Evolutionary conservation across 495 filamentous ascomycete genomes (phyloP).

Genomic region (Cryomyces antarcticus): DNA sequence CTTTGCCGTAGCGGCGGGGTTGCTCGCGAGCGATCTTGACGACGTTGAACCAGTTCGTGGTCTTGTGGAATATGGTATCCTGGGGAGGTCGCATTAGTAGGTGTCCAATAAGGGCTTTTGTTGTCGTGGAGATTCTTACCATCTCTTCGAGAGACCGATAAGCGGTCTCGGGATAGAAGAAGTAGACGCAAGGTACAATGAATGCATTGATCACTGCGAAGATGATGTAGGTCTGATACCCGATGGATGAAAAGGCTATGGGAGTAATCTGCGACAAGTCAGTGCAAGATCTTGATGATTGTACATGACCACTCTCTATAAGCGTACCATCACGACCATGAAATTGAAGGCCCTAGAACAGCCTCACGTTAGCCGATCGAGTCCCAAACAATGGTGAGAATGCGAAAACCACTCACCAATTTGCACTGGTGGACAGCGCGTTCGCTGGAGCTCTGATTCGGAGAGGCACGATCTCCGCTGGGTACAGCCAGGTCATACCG

Average conservation of each 20-base stretch:
- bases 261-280: slow-evolving; percentile 14
- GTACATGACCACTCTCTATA: neutral
- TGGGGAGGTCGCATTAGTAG: too few relatives aligned
- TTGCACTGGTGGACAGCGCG: slow-evolving; percentile 3
- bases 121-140: neutral
- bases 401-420: slow-evolving; percentile 1
- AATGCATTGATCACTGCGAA: slow-evolving; percentile 23
- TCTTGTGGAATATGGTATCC: slow-evolving; percentile 28
- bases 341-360: slow-evolving; percentile 9
- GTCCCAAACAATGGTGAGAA: too few relatives aligned
- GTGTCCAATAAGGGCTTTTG: too few relatives aligned
- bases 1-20: slow-evolving; percentile 48
- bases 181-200: slow-evolving; percentile 31
- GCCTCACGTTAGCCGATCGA: neutral
- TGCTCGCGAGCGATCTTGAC: slow-evolving; percentile 37
- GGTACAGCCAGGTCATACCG: slow-evolving; percentile 5
- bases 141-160: slow-evolving; percentile 39
- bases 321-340: slow-evolving; percentile 12
- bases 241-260: slow-evolving; percentile 11
- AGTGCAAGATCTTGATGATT: neutral
- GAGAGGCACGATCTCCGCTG: slow-evolving; percentile 5
- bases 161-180: slow-evolving; percentile 39
- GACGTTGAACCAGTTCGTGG: slow-evolving; percentile 26
- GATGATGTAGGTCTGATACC: slow-evolving; percentile 19
- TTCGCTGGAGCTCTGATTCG: slow-evolving; percentile 3